phyloP scores from a whole-genome alignment of 805 yeast species.

The Naumovozyma dairenensis region DNA sequence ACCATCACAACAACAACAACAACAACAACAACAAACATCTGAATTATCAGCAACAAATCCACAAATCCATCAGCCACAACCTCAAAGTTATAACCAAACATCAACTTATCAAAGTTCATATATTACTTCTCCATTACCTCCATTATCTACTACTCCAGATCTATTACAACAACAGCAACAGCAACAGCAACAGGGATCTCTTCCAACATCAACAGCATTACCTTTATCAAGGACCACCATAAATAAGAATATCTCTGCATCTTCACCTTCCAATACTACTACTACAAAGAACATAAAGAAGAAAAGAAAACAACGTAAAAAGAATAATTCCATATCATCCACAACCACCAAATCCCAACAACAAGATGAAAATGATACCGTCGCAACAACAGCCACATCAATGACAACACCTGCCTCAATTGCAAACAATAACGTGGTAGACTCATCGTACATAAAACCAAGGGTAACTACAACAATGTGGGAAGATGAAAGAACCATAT shows the following conservation, averaged over 20 bases:
- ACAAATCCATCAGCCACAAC: neutral
- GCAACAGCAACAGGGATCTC: no score
- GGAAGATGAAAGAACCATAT: constrained; percentile 80
- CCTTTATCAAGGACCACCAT: no score
- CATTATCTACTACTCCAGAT: no score
- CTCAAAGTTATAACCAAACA: neutral
- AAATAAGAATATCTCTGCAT: no score
- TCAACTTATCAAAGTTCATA: no score
- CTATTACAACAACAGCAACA: no score
- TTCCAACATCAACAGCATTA: no score
- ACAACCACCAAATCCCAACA: no score
- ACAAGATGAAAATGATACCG: neutral
- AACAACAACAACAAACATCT: constrained; percentile 4
- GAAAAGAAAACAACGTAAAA: neutral
- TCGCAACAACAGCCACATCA: no score
- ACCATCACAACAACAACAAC: constrained; percentile 2
- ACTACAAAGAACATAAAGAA: neutral
- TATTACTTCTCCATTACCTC: no score
- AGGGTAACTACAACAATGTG: constrained; percentile 75
- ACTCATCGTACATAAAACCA: constrained; percentile 23
- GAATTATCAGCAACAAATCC: neutral
- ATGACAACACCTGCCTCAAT: neutral
- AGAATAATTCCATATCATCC: no score
- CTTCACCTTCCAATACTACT: neutral
- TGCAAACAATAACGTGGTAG: neutral